Conservation (phyloP, 2,329 filamentous ascomycete genomes). For the Calonectria montana region DNA sequence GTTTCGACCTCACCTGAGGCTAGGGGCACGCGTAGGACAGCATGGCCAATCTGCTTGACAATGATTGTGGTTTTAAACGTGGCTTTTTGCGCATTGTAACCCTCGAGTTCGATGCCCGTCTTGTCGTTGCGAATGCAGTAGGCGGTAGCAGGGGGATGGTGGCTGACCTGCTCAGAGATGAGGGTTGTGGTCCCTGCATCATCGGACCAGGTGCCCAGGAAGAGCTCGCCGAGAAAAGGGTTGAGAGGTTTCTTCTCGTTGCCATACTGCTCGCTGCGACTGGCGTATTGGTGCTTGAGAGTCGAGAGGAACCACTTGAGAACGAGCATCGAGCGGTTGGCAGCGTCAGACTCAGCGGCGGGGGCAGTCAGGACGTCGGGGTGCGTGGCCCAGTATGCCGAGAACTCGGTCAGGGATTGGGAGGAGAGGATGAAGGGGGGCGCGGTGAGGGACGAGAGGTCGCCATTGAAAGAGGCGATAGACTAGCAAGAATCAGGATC, state of each 20-base stretch:
- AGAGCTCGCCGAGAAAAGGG: slow-evolving; percentile 94
- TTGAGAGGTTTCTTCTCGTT: slow-evolving; percentile 99
- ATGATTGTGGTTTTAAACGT: slow-evolving; percentile 95
- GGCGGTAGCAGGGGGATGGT: slow-evolving; percentile 94
- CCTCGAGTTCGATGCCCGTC: slow-evolving; percentile 81
- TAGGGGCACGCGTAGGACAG: slow-evolving; percentile 78
- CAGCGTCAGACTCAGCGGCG: slow-evolving; percentile 80
- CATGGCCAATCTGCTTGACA: slow-evolving; percentile 94
- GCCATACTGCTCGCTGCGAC: slow-evolving; percentile 80
- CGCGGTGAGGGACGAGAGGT: slow-evolving; percentile 82
- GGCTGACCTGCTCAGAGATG: slow-evolving; percentile 93
- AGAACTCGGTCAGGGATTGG: slow-evolving; percentile 83
- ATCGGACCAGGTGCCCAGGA: slow-evolving; percentile 91
- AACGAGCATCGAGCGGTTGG: slow-evolving; percentile 87
- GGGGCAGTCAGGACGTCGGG: slow-evolving; percentile 84
- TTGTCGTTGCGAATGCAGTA: slow-evolving; percentile 92
- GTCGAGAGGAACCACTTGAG: slow-evolving; percentile 96
- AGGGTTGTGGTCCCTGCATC: slow-evolving; percentile 84
- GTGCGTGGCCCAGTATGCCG: slow-evolving; percentile 85
- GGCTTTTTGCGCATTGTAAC: slow-evolving; percentile 96
- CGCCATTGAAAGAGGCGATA: slow-evolving; percentile 84
- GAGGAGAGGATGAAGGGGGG: slow-evolving; percentile 86
- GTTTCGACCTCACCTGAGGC: slow-evolving; percentile 64
- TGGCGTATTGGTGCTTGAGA: slow-evolving; percentile 85
- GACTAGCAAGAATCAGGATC: slow-evolving; percentile 58